Base-by-base conservation (phyloP, 139 green algal genomes). In the Haematococcus lacustris region DNA sequence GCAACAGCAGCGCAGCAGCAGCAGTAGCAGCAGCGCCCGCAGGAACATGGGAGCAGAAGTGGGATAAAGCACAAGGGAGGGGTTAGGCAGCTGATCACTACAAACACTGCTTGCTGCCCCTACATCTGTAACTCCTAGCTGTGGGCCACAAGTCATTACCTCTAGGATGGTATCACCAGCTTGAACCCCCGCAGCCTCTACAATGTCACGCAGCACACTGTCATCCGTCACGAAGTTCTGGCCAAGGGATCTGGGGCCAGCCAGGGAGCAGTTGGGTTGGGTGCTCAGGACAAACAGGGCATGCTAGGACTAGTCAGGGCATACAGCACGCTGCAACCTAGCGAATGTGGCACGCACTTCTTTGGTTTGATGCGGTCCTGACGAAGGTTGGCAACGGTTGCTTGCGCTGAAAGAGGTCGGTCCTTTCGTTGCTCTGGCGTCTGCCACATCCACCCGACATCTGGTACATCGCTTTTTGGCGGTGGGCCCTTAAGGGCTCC, bases 151-250 rank as follows among this genome's bases (percentile, higher is more conserved):
- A 17, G 64, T 47, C 9, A 70, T 30, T 38, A 97, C 88, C 81
- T 98, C 94, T 21, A 98, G 74, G 53, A 98, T 91, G 13, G 80
- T 32, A 70, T 97, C 93, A 2, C 80, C 88, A 3, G 82, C 51
- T 13, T 76, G 35, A 5, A 98, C 64, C 0, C 40, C 76, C 6
- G 90, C 83, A 9, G 88, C 80, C 28, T 74, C 57, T 5, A 92
- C 84, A 39, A 96, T 91, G 43, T 82, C 67, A 4, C n/a, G 6
- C 51, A 96, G 77, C 0, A 97, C 77, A 13, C 51, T 68, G 34
- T 97, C 88, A 53, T 96, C 87, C 17, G 88, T 88, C 60, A 97
- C 53, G 76, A 98, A 98, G 68, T 98, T 97, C 76, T 98, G 94
- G 0, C 93, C 92, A 9, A 97, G 75, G 0, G 82, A 91, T 77